Base-by-base conservation (phyloP, 31 red algal genomes). In the Asparagopsis taxiformis region DNA sequence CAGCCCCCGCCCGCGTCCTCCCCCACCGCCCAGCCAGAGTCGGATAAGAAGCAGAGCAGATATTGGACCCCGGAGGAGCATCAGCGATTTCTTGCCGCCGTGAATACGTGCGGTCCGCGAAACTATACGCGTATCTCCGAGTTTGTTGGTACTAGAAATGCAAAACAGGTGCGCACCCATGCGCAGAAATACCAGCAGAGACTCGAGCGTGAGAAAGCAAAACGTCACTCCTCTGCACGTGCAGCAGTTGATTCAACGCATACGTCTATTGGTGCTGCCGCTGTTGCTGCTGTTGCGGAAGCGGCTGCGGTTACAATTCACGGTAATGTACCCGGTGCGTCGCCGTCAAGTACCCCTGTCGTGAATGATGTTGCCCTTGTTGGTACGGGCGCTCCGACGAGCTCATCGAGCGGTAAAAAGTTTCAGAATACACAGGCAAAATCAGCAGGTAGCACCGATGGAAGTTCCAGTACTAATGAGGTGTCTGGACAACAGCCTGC, bases 1-100 rank as follows among this genome's bases (percentile, higher is more conserved):
- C 50, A 56, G 21, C 25, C 48, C 17, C 20, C 32, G 28, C 28
- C 44, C 10, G 46, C 75, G 0, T 38, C 23, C n/a, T 16, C 60
- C 11, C 17, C 75, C 15, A 34, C 59, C 10, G 32, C 70, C 0
- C 3, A 1, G 22, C 19, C 74, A 17, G 77, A 68, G 3, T 38
- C 20, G 49, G 72, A 77, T 52, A 73, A 59, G 39, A 80, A 79
- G 39, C 79, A 93, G 80, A 87, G 81, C 39, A 74, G 94, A n/a
- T 98, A 98, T 85, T 98, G 90, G 95, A 94, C 95, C 3, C 60
- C 61, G n/a, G 95, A 98, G 19, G 95, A 98, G 62, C 95, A 98
- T 58, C 75, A 91, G 52, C 73, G 95, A n/a, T 98, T 94, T 68
- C 85, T 98, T 22, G 90, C 89, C 35, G 95, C 75, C 17, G 62